Evolutionary conservation across 768 basidiomycete species (phyloP).

Genomic region (Agaricus bisporus): DNA sequence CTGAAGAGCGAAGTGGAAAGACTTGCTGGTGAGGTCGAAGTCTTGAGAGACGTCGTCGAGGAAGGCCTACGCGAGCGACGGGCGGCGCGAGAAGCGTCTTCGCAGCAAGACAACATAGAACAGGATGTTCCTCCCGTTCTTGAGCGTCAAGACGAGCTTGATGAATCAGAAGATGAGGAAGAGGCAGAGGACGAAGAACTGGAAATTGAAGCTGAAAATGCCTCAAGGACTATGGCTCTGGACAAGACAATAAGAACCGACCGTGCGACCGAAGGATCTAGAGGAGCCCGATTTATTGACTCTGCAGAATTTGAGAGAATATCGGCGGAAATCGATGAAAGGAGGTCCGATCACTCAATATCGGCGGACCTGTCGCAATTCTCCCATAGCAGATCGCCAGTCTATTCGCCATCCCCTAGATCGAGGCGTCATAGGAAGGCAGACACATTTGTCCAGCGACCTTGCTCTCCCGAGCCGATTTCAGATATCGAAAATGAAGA

Average conservation of each 20-base stretch:
- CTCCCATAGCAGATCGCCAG: not conserved
- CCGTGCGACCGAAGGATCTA: conserved; percentile 44
- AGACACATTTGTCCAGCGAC: not conserved
- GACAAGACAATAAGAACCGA: conserved; percentile 51
- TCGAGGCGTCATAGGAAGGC: not conserved
- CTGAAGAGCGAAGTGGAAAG: conserved; percentile 75
- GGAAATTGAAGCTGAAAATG: conserved; percentile 18
- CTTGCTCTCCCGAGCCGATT: not conserved
- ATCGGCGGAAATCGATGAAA: conserved; percentile 59
- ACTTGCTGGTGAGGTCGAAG: conserved; percentile 80
- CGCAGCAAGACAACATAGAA: conserved; percentile 24
- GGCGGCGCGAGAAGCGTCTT: conserved; percentile 38
- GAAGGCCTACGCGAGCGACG: conserved; percentile 76
- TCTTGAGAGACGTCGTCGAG: conserved; percentile 82
- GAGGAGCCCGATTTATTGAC: conserved; percentile 38
- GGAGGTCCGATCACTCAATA: conserved; percentile 42
- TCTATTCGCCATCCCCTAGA: conserved; percentile 3
- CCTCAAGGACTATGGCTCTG: conserved; percentile 9
- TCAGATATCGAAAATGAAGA: conserved; percentile 2
- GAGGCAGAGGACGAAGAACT: conserved; percentile 24
- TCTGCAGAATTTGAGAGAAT: conserved; percentile 58
- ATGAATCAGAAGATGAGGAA: conserved; percentile 18
- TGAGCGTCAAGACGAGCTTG: conserved; percentile 15
- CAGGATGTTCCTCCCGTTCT: conserved; percentile 19
- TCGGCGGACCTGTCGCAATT: conserved; percentile 3